Percentiles rank a stretch among this genome's conserved stretches.
Evolutionary conservation across 805 yeast species (phyloP).

Genomic region (Yarrowia sp.): DNA sequence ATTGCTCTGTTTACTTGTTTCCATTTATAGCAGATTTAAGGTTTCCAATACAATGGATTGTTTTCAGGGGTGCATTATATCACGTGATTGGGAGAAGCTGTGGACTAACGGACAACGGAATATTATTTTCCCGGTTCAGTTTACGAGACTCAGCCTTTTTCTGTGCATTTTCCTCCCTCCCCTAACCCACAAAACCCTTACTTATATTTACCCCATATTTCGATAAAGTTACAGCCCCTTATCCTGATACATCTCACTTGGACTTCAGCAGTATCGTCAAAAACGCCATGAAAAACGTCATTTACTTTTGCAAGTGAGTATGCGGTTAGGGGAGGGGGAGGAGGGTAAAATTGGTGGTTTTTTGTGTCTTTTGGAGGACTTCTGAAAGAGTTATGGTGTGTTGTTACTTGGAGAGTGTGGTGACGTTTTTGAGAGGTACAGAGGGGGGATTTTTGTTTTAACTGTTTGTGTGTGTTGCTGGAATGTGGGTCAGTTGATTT

Average conservation of each 20-base stretch:
- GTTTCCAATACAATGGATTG: neutral
- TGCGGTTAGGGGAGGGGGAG: no score
- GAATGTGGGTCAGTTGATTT: no score
- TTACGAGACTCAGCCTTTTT: neutral
- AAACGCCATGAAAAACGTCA: constrained; percentile 19
- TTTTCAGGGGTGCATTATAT: neutral
- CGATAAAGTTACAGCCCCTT: neutral
- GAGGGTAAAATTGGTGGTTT: no score
- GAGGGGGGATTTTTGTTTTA: no score
- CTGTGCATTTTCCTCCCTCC: neutral
- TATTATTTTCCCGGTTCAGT: neutral
- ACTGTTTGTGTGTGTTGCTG: no score
- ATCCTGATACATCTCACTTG: neutral
- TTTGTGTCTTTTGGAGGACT: neutral
- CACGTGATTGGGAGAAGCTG: neutral
- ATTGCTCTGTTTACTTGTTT: neutral
- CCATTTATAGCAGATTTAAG: neutral
- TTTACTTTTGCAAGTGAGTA: constrained; percentile 39
- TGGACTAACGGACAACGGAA: no score
- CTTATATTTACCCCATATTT: neutral
- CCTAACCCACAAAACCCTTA: neutral
- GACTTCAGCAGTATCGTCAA: neutral
- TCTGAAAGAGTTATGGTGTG: neutral
- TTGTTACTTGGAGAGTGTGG: no score
- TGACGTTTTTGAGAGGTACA: no score